Conservation (phyloP, 306 rosid species). For the Cucurbita moschata region DNA sequence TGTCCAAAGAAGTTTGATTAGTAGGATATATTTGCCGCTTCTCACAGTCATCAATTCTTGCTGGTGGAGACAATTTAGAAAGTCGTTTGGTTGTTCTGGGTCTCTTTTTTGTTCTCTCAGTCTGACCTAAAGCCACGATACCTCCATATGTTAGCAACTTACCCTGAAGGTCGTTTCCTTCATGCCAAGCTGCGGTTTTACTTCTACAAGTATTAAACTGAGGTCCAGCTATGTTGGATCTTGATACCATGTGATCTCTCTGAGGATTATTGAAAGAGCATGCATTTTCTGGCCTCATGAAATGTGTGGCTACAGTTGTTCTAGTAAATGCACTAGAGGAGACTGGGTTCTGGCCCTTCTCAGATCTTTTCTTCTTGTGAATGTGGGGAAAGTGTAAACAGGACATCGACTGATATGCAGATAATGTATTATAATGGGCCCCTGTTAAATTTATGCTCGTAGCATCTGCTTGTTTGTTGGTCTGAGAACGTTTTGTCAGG, state of each 20-base stretch:
- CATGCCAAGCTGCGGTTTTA: constrained; percentile 10
- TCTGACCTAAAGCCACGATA: constrained; percentile 16
- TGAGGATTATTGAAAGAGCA: constrained; percentile 12
- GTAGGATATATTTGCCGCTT: constrained; percentile 12
- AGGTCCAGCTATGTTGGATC: constrained; percentile 16
- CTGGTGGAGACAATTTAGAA: constrained; percentile 22
- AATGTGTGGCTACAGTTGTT: constrained; percentile 12
- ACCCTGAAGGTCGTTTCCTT: constrained; percentile 4
- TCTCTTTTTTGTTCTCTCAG: constrained; percentile 32
- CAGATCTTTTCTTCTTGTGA: constrained; percentile 37
- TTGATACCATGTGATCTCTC: constrained; percentile 19
- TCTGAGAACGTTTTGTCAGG: constrained; percentile 20
- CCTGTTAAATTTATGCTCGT: constrained; percentile 23
- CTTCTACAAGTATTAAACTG: constrained; percentile 11
- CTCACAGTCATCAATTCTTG: constrained; percentile 14
- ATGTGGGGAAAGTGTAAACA: constrained; percentile 28
- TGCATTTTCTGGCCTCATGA: constrained; percentile 3
- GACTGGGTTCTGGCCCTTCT: constrained; percentile 19
- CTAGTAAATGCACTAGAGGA: constrained; percentile 8
- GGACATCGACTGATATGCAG: constrained; percentile 16
- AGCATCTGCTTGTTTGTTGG: constrained; percentile 11
- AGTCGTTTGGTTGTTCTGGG: constrained; percentile 28
- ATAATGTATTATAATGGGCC: constrained; percentile 19
- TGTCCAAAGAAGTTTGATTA: constrained; percentile 8
- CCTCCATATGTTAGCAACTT: constrained; percentile 19